Percentiles rank a stretch among this genome's conserved stretches.
Evolutionary conservation across 2,329 filamentous ascomycete genomes (phyloP).

Genomic region (Pseudocercospora fuligena): DNA sequence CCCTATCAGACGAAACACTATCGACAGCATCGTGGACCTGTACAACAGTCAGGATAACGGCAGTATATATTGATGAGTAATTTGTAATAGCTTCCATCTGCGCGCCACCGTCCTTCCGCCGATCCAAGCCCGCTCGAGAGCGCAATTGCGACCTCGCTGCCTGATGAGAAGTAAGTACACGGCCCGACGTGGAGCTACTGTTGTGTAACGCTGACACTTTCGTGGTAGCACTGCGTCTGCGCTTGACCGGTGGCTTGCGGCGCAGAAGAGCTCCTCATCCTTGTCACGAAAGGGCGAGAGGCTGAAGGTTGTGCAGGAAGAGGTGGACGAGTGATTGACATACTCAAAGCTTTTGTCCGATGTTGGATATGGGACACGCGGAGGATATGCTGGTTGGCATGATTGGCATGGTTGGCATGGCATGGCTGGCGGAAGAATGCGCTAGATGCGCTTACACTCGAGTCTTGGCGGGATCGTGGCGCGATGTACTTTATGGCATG

Average conservation of each 20-base stretch:
- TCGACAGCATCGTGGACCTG: conserved; percentile 37
- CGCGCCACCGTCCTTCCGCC: conserved; percentile 9
- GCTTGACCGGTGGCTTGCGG: conserved; percentile 35
- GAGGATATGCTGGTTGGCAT: too few relatives aligned
- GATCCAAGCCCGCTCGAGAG: conserved; percentile 29
- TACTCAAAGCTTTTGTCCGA: too few relatives aligned
- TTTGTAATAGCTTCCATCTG: conserved; percentile 7
- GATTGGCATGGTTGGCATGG: too few relatives aligned
- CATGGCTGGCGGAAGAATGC: too few relatives aligned
- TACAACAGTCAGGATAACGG: conserved; percentile 26
- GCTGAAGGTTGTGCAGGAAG: conserved; percentile 36
- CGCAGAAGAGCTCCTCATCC: conserved; percentile 32
- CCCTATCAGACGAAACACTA: conserved; percentile 26
- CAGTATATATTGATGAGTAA: conserved; percentile 25
- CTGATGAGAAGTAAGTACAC: conserved; percentile 35
- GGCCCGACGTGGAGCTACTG: neutral
- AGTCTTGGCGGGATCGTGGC: too few relatives aligned
- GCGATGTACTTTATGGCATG: too few relatives aligned
- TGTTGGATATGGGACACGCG: too few relatives aligned
- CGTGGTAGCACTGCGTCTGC: conserved; percentile 30
- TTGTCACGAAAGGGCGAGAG: conserved; percentile 28
- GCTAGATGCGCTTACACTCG: too few relatives aligned
- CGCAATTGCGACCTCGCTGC: conserved; percentile 32
- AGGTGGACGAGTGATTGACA: conserved; percentile 23
- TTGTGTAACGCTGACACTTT: conserved; percentile 9